Evolutionary conservation across 805 yeast genomes (phyloP), one percentile per base, ranked within the genome.

Genomic region (Nakazawaea molendinolei): DNA sequence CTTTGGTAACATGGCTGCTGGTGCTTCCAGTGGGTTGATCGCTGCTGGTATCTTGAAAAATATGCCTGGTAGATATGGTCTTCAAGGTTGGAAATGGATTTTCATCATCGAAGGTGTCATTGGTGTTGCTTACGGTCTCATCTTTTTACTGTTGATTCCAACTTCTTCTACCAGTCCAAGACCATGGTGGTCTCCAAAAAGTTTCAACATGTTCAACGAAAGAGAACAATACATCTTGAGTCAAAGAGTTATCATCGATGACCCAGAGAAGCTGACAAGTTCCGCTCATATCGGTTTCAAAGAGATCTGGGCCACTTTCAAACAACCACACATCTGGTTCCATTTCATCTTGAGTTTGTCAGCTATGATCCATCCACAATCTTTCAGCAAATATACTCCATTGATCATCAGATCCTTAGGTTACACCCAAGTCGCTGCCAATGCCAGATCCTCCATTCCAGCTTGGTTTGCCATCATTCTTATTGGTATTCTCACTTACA

Each of bases 1-100:
- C 79, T 1, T 61, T 58, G 30, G 68, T 74, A 20, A 29, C 54
- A 13, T 54, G 74, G 16, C 64, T 76, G 4, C 50, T 76, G 16
- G 54, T 71, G 23, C 77, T 55, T 34, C 22, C 18, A 33, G 38
- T 29, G 48, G 51, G 19, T 38, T 47, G 13, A 29, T 52, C 19
- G 61, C 76, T 0, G 70, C 65, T 44, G 86, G 76, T 2, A 53
- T 79, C 23, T 59, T 76, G 33, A 64, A 63, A 39, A 40, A 45
- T 12, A 67, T 74, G 4, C 53, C 60, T 47, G 56, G 55, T 7
- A 20, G 8, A 12, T 29, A 23, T 5, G 35, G 35, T 3, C n/a
- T 29, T 8, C 28, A 31, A n/a, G 80, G 81, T 16, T 80, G 86
- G 86, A 61, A 70, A 34, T 80, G 80, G 76, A 58, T 80, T 17